Evolutionary conservation across 2,329 filamentous ascomycete genomes (phyloP).

Genomic region (Lachnellula willkommii): DNA sequence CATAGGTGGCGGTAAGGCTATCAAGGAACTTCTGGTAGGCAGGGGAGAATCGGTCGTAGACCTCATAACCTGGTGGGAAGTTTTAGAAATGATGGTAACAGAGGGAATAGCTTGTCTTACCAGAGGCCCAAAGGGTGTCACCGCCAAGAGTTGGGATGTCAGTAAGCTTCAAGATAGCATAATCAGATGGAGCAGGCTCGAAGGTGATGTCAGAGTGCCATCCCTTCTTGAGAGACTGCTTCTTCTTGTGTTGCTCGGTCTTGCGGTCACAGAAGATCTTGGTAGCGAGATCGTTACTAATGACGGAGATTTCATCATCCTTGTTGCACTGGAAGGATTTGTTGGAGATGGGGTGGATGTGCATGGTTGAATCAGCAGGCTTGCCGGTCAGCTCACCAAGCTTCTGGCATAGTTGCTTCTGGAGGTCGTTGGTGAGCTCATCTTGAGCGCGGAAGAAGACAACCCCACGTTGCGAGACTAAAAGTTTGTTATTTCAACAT

Average conservation of each 20-base stretch:
- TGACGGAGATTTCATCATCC: slow-evolving; percentile 58
- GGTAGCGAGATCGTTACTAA: slow-evolving; percentile 50
- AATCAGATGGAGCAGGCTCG: slow-evolving; percentile 48
- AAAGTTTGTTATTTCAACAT: slow-evolving; percentile 11
- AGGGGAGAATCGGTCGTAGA: slow-evolving; percentile 58
- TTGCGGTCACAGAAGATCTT: slow-evolving; percentile 41
- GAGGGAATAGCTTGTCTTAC: slow-evolving; percentile 30
- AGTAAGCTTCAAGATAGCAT: slow-evolving; percentile 47
- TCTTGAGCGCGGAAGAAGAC: slow-evolving; percentile 51
- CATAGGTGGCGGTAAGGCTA: slow-evolving; percentile 50
- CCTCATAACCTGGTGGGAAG: slow-evolving; percentile 44
- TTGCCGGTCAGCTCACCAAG: slow-evolving; percentile 54
- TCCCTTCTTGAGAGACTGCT: slow-evolving; percentile 43
- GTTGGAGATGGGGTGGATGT: slow-evolving; percentile 52
- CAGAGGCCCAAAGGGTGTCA: slow-evolving; percentile 31
- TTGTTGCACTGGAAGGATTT: slow-evolving; percentile 27
- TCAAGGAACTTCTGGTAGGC: slow-evolving; percentile 55
- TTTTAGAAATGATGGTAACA: slow-evolving; percentile 21
- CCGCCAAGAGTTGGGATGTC: slow-evolving; percentile 44
- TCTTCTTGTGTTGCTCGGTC: slow-evolving; percentile 37
- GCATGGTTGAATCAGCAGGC: slow-evolving; percentile 47
- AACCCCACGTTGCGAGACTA: slow-evolving; percentile 57
- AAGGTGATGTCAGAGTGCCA: slow-evolving; percentile 53
- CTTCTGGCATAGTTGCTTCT: slow-evolving; percentile 40
- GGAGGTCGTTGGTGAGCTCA: slow-evolving; percentile 44